Evolutionary conservation across 2,329 filamentous ascomycete genomes (phyloP).

Genomic region (Paracoccidioides lutzii): DNA sequence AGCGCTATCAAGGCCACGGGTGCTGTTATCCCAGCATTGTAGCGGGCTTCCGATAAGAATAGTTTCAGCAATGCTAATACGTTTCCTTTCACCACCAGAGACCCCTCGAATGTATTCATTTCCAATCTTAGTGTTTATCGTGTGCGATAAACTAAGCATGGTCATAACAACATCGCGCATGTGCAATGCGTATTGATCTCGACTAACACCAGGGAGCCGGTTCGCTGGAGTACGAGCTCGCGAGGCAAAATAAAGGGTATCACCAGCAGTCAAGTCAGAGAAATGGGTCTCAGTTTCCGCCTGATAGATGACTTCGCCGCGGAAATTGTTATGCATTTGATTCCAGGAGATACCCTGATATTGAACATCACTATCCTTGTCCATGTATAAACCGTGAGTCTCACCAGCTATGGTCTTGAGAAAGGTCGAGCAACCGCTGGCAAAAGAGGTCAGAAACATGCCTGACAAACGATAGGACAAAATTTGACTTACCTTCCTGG

Average conservation of each 20-base stretch:
- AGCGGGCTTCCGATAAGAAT: slow-evolving; percentile 63
- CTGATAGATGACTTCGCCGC: slow-evolving; percentile 76
- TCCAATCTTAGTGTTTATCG: slow-evolving; percentile 70
- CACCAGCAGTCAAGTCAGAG: slow-evolving; percentile 71
- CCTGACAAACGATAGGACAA: background rate
- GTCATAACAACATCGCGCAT: slow-evolving; percentile 36
- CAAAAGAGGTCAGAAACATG: background rate
- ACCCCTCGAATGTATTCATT: slow-evolving; percentile 70
- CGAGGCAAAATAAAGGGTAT: slow-evolving; percentile 74
- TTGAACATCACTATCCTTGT: slow-evolving; percentile 60
- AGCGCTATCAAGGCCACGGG: slow-evolving; percentile 54
- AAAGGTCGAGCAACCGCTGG: slow-evolving; percentile 57
- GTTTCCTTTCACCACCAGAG: slow-evolving; percentile 66
- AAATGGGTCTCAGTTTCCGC: slow-evolving; percentile 79
- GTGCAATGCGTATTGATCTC: slow-evolving; percentile 27
- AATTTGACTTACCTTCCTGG: slow-evolving; percentile 27
- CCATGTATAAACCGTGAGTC: slow-evolving; percentile 67
- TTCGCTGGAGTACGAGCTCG: slow-evolving; percentile 75
- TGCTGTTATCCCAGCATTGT: slow-evolving; percentile 64
- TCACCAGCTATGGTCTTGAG: slow-evolving; percentile 76
- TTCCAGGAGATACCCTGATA: slow-evolving; percentile 46
- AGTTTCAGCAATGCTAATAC: slow-evolving; percentile 71
- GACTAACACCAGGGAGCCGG: slow-evolving; percentile 44
- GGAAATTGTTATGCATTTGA: slow-evolving; percentile 44
- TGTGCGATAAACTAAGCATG: slow-evolving; percentile 45